A percentile compares a stretch with the other conserved stretches of the same genome.
Conservation (phyloP, 768 basidiomycete species). For the Mycena rebaudengoi region DNA sequence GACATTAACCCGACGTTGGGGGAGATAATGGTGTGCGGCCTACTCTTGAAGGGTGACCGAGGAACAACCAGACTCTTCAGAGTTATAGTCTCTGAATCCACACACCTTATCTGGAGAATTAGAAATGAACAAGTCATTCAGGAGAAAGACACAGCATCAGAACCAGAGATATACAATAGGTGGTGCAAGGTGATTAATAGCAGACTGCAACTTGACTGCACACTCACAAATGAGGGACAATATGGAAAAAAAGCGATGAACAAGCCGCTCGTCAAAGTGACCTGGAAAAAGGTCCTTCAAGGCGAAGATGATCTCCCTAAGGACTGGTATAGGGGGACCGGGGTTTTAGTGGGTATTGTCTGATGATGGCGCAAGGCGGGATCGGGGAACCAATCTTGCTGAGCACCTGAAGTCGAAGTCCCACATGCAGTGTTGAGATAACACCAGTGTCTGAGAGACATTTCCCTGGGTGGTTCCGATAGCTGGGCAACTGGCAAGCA, state of each 20-base stretch:
- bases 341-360: too few species aligned
- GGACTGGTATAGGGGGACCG: too few species aligned
- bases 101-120: slow-evolving; percentile 15
- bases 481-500: slow-evolving; percentile 30
- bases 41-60: neutral
- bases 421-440: too few species aligned
- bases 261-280: too few species aligned
- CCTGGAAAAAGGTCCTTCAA: too few species aligned
- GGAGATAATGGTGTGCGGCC: neutral
- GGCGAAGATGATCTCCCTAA: too few species aligned
- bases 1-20: neutral
- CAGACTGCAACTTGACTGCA: neutral
- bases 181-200: neutral
- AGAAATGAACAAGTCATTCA: slow-evolving; percentile 7
- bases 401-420: too few species aligned
- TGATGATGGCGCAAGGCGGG: too few species aligned
- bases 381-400: too few species aligned
- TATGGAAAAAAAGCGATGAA: neutral
- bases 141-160: neutral
- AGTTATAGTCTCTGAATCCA: slow-evolving; percentile 11
- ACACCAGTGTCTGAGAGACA: too few species aligned
- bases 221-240: neutral
- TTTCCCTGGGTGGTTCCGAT: too few species aligned
- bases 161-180: slow-evolving; percentile 1
- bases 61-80: slow-evolving; percentile 6